These are phyloP conservation scores for Danielozyma ontarioensis DNA, from an alignment of 805 yeast genomes.

Conservation along the genomic window DNA sequence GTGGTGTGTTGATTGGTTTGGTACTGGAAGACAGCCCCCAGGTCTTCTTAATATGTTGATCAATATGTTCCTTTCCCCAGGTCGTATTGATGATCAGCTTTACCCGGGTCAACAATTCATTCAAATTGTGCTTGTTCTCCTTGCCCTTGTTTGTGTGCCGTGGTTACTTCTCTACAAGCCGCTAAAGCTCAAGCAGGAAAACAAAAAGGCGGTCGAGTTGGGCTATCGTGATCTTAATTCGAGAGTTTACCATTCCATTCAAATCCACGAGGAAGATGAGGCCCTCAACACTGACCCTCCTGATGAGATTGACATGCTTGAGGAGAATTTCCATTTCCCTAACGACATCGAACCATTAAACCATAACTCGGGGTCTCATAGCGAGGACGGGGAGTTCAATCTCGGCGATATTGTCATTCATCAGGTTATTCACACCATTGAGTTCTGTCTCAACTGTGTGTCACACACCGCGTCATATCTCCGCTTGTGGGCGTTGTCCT, in stretches of 20 bases:
- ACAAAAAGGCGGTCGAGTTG: slow-evolving; percentile 41
- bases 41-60: slow-evolving; percentile 92
- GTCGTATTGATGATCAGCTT: slow-evolving; percentile 73
- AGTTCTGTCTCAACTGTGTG: slow-evolving; percentile 93
- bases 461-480: slow-evolving; percentile 98
- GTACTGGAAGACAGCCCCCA: slow-evolving; percentile 75
- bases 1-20: slow-evolving; percentile 92
- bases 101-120: slow-evolving; percentile 75
- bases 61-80: slow-evolving; percentile 93
- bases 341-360: slow-evolving; percentile 32
- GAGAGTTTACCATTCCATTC: slow-evolving; percentile 22
- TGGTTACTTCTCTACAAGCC: slow-evolving; percentile 88
- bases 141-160: slow-evolving; percentile 90
- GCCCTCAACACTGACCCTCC: slow-evolving; percentile 16
- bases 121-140: slow-evolving; percentile 63
- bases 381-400: slow-evolving; percentile 53
- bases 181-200: slow-evolving; percentile 55
- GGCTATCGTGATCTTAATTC: slow-evolving; percentile 36
- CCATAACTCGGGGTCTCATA: slow-evolving; percentile 32
- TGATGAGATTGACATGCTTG: slow-evolving; percentile 14
- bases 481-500: slow-evolving; percentile 94
- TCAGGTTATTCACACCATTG: slow-evolving; percentile 96
- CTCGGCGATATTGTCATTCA: slow-evolving; percentile 95
- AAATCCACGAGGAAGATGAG: slow-evolving; percentile 31
- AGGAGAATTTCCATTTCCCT: slow-evolving; percentile 22